Base-by-base conservation (phyloP, 495 filamentous ascomycete genomes). In the Penicillium lividum region DNA sequence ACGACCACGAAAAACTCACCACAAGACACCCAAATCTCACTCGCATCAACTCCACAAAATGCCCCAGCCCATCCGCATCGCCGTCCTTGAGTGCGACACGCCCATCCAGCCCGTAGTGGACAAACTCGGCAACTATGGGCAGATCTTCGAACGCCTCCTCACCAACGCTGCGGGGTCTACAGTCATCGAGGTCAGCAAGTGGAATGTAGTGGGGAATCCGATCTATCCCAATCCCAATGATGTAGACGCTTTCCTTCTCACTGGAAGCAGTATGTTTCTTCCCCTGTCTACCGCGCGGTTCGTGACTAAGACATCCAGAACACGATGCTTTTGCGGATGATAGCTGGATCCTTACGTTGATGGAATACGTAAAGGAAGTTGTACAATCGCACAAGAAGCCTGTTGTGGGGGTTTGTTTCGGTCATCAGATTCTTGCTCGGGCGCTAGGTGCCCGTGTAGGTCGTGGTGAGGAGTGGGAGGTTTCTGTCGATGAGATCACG, bases 391-490 rank as follows among this genome's bases (percentile, higher is more conserved):
- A 73, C n/a, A 71, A 78, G 58, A 82, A 93, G 44, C 79, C 82
- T 6, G 75, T 93, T 13, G 77, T 96, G 30, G 92, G 92, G 4
- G 81, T 94, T 9, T 96, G 92, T 66, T 96, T 92, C 67, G 92
- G 93, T n/a, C 91, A 96, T 67, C 92, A 97, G 72, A 92, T 96
- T 50, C 76, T 96, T 56, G 90, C 84, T 0, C 80, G 92, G 11
- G 91, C 92, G 3, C 64, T 95, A 61, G 90, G 87, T 1, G 80
- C 74, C 22, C 80, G 77, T 48, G 86, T 96, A 4, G 84, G 73
- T 2, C 70, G 85, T 45, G 87, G 80, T 58, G 74, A 81, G 10
- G 68, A 89, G 13, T 96, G 92, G 93, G 93, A 97, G 69, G 72
- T 87, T 5, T 83, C 86, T 38, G 91, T 93, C 0, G 80, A 79